Conservation (phyloP, 2,329 filamentous ascomycete genomes). For the Colletotrichum simmondsii region DNA sequence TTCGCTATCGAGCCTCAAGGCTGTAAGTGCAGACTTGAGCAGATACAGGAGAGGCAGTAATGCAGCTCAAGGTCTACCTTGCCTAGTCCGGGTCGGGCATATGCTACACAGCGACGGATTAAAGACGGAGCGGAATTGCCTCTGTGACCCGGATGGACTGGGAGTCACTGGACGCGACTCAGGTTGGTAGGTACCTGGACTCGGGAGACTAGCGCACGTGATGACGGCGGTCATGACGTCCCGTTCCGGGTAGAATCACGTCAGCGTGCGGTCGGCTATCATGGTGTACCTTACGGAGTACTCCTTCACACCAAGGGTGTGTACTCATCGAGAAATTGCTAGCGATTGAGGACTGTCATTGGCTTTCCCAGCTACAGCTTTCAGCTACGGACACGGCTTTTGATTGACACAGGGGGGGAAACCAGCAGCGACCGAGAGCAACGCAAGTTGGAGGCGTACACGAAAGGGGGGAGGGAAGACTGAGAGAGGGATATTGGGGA, state of each 20-base stretch:
- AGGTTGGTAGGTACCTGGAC: too few species aligned
- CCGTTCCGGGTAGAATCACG: slow-evolving; percentile 23
- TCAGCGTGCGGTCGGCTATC: slow-evolving; percentile 9
- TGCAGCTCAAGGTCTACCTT: too few species aligned
- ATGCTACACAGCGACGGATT: neutral
- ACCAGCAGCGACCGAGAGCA: neutral
- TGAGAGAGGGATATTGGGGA: neutral
- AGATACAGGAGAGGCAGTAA: neutral
- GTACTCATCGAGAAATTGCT: neutral
- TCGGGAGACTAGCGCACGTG: slow-evolving; percentile 26
- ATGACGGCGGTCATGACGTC: slow-evolving; percentile 32
- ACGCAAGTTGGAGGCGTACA: neutral
- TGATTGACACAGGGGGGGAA: slow-evolving; percentile 24
- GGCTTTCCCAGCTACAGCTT: neutral
- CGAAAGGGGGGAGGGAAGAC: neutral
- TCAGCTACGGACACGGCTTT: neutral
- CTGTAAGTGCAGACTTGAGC: neutral
- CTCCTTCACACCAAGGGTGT: slow-evolving; percentile 8
- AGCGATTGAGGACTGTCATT: slow-evolving; percentile 4
- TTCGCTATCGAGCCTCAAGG: neutral
- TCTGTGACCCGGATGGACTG: slow-evolving; percentile 11
- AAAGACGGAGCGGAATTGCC: neutral
- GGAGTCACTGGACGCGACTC: neutral
- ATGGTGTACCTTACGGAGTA: neutral
- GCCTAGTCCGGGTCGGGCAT: neutral